Evolutionary conservation across 2,329 filamentous ascomycete genomes (phyloP).

Genomic region (Monilinia aucupariae): DNA sequence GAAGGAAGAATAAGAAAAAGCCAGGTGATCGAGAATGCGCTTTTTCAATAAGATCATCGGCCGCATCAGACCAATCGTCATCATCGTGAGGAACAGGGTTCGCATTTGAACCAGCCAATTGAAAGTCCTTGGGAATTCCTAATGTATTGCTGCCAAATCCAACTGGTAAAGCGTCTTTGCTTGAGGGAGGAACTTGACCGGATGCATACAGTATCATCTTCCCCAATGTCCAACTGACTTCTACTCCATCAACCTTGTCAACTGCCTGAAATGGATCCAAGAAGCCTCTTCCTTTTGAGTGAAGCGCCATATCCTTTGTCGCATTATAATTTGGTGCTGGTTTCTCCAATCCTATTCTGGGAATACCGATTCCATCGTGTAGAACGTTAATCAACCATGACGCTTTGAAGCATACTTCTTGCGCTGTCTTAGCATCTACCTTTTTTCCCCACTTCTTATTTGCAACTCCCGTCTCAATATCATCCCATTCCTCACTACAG

Average conservation of each 20-base stretch:
- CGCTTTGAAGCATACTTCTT: constrained; percentile 93
- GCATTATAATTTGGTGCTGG: constrained; percentile 55
- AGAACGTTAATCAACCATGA: constrained; percentile 97
- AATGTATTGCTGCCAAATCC: constrained; percentile 82
- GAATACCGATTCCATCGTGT: constrained; percentile 92
- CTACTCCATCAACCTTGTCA: constrained; percentile 82
- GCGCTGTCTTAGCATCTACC: constrained; percentile 65
- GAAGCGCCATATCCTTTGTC: constrained; percentile 63
- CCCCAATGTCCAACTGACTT: constrained; percentile 95
- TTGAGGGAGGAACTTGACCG: constrained; percentile 69
- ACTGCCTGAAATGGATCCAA: constrained; percentile 86
- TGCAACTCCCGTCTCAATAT: constrained; percentile 63
- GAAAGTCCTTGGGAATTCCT: constrained; percentile 67
- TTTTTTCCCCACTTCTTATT: constrained; percentile 70
- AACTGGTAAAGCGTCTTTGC: constrained; percentile 62
- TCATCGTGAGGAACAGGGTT: constrained; percentile 38
- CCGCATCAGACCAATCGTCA: constrained; percentile 50
- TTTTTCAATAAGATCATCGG: constrained; percentile 57
- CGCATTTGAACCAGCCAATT: constrained; percentile 63
- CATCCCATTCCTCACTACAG: constrained; percentile 75
- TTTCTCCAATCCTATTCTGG: constrained; percentile 72
- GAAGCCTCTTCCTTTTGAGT: constrained; percentile 68
- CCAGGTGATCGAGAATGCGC: constrained; percentile 65
- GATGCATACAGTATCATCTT: constrained; percentile 95
- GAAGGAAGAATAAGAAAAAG: constrained; percentile 69